Percentiles rank a stretch among this genome's conserved stretches.
Evolutionary conservation across 371 early-diverging fungal genomes (phyloP).

Genomic region (Smittium mucronatum): DNA sequence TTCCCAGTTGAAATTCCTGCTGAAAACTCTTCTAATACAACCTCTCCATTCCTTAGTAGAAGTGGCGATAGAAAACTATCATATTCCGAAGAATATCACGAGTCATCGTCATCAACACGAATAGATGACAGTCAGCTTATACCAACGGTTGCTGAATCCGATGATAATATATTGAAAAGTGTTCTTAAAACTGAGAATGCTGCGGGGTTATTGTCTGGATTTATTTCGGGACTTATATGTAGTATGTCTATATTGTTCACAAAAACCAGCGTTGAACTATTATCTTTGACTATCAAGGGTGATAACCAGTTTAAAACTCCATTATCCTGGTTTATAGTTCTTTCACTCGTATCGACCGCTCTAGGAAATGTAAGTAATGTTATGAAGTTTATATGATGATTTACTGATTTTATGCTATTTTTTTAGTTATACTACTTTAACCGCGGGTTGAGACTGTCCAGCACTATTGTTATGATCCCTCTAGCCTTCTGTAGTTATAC

Average conservation of each 20-base stretch:
- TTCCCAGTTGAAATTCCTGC: not conserved
- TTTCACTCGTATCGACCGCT: conserved; percentile 48
- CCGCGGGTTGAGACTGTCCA: conserved; percentile 56
- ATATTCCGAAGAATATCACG: not conserved
- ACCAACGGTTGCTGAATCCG: not conserved
- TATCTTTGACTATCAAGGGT: conserved; percentile 46
- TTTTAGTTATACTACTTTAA: conserved; percentile 60
- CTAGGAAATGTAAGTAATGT: conserved; percentile 43
- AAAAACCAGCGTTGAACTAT: conserved; percentile 62
- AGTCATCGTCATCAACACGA: not conserved
- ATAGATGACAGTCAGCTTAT: not conserved
- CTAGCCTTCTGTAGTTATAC: conserved; percentile 64
- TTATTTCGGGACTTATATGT: conserved; percentile 55
- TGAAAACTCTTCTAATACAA: not conserved
- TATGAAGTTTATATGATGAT: not conserved
- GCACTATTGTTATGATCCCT: conserved; percentile 66
- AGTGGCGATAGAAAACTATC: not conserved
- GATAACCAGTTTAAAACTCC: conserved; percentile 56
- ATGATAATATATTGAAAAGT: conserved; percentile 14
- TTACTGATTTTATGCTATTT: too few relatives aligned
- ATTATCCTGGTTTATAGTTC: conserved; percentile 56
- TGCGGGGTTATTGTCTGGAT: conserved; percentile 48
- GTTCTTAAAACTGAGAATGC: conserved; percentile 32
- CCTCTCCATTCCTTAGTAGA: not conserved
- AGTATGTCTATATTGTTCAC: conserved; percentile 66